These are phyloP conservation scores for Dactylellina leptospora DNA, from an alignment of 2,329 filamentous ascomycete species.

Conservation along the genomic window DNA sequence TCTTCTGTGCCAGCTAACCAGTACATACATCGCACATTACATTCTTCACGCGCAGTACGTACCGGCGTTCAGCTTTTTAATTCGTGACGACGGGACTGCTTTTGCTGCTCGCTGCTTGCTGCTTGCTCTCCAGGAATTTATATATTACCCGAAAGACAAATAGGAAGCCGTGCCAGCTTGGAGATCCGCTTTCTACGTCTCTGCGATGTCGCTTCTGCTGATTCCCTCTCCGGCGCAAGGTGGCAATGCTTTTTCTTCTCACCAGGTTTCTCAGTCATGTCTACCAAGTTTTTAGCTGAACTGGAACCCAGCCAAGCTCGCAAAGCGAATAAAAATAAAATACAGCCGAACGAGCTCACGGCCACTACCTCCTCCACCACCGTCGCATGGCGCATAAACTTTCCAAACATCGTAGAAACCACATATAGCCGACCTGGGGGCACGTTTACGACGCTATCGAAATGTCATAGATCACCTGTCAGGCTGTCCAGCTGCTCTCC, in stretches of 20 bases:
- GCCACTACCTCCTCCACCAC: conserved; percentile 8
- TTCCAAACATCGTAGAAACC: conserved; percentile 31
- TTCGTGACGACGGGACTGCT: neutral
- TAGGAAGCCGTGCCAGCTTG: conserved; percentile 35
- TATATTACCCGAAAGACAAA: conserved; percentile 51
- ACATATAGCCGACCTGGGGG: neutral
- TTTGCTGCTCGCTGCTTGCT: no score
- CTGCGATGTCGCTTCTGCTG: neutral
- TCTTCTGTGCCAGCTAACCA: conserved; percentile 5
- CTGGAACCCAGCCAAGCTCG: neutral
- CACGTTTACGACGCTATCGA: neutral
- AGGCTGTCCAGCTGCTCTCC: conserved; percentile 29
- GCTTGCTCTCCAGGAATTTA: conserved; percentile 21
- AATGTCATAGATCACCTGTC: conserved; percentile 41
- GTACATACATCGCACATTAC: conserved; percentile 3
- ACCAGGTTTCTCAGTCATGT: neutral
- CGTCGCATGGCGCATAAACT: conserved; percentile 36
- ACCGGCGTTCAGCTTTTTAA: conserved; percentile 5
- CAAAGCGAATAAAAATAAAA: neutral
- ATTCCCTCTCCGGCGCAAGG: neutral
- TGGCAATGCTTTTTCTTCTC: neutral
- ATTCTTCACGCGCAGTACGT: neutral
- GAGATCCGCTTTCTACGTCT: neutral
- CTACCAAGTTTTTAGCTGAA: neutral
- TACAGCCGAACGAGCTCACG: neutral